phyloP scores from a whole-genome alignment of 2,329 filamentous ascomycete genomes.

The Verticillium longisporum region DNA sequence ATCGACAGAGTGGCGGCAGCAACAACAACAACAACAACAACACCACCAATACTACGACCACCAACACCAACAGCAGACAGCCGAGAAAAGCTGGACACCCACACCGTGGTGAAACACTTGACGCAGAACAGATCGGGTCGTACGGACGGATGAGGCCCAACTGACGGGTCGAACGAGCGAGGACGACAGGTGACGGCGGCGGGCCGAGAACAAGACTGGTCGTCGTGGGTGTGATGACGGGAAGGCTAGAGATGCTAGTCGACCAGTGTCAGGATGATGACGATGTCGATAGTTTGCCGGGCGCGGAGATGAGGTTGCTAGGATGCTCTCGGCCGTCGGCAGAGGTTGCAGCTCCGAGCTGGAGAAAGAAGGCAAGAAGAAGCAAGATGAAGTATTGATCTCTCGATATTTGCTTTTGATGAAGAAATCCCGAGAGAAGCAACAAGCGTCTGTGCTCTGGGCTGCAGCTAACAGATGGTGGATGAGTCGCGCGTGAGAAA shows the following conservation, averaged over 20 bases:
- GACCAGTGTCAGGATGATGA: background rate
- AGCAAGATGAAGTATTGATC: background rate
- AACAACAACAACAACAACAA: too few relatives aligned
- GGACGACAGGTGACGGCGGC: background rate
- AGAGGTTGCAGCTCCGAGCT: background rate
- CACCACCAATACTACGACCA: too few relatives aligned
- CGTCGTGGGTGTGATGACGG: background rate
- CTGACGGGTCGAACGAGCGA: background rate
- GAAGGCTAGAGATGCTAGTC: background rate
- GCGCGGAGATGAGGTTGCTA: background rate
- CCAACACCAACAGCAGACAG: background rate
- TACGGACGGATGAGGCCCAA: background rate
- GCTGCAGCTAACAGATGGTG: background rate
- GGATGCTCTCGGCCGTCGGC: background rate
- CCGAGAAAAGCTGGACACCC: background rate
- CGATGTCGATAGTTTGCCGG: background rate
- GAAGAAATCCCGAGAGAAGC: background rate
- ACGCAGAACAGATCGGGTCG: background rate
- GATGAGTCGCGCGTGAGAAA: background rate
- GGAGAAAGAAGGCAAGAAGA: background rate
- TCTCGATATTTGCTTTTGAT: background rate
- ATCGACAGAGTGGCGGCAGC: too few relatives aligned
- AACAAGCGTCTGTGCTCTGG: background rate
- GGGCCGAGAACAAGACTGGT: background rate
- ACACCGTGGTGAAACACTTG: background rate